Evolutionary conservation across 2,329 filamentous ascomycete genomes (phyloP).

Genomic region (Fusarium liriodendri): DNA sequence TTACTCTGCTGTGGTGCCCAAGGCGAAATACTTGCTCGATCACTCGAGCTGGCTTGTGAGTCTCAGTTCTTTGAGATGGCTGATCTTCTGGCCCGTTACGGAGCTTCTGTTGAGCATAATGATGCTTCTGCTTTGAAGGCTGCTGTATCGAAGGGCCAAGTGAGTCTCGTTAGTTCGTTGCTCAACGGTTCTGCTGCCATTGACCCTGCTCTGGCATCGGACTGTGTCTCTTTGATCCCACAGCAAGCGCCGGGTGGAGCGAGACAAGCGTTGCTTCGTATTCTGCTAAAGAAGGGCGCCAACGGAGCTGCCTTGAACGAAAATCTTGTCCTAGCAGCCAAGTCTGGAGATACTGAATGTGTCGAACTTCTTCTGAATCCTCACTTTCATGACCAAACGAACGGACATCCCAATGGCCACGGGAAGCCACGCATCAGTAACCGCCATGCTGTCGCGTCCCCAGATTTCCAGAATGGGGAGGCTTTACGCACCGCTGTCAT

Average conservation of each 20-base stretch:
- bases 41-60: conserved; percentile 60
- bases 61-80: conserved; percentile 66
- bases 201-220: conserved; percentile 59
- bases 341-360: conserved; percentile 60
- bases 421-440: conserved; percentile 47
- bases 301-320: conserved; percentile 59
- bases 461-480: conserved; percentile 63
- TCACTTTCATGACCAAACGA: conserved; percentile 53
- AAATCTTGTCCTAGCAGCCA: conserved; percentile 61
- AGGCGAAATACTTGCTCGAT: conserved; percentile 61
- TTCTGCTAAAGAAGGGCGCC: conserved; percentile 64
- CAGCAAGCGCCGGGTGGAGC: conserved; percentile 59
- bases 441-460: conserved; percentile 63
- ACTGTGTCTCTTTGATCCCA: conserved; percentile 61
- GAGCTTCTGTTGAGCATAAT: conserved; percentile 66
- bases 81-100: conserved; percentile 62
- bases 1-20: conserved; percentile 68
- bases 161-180: conserved; percentile 60
- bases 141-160: conserved; percentile 58
- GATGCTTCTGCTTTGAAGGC: conserved; percentile 61
- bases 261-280: conserved; percentile 56
- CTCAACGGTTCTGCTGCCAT: conserved; percentile 57
- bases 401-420: conserved; percentile 30
- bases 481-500: conserved; percentile 63
- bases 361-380: conserved; percentile 62